These are phyloP conservation scores for Dentipellis fragilis DNA, from an alignment of 768 basidiomycete genomes.

Conservation along the genomic window DNA sequence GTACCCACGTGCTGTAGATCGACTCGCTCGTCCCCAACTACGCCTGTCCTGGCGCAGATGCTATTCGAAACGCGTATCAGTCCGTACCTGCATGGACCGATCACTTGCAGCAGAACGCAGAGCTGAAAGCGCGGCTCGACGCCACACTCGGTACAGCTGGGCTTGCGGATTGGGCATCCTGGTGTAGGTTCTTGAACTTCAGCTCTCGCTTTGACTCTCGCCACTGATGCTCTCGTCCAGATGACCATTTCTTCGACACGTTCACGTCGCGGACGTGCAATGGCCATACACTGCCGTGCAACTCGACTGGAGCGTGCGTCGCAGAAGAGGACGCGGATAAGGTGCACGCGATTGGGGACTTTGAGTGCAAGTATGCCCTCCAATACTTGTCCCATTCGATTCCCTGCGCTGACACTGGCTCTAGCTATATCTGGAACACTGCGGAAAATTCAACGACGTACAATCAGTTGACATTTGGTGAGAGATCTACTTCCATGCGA, in stretches of 20 bases:
- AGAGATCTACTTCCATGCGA: not conserved
- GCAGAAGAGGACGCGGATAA: constrained; percentile 26
- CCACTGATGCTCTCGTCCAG: constrained; percentile 12
- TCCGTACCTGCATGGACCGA: constrained; percentile 36
- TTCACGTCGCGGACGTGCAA: constrained; percentile 38
- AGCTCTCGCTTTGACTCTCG: not conserved
- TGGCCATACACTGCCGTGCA: constrained; percentile 35
- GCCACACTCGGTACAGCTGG: constrained; percentile 30
- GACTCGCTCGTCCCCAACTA: constrained; percentile 39
- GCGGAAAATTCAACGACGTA: constrained; percentile 34
- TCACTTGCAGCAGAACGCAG: constrained; percentile 28
- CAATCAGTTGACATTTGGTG: constrained; percentile 35
- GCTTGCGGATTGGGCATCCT: constrained; percentile 31
- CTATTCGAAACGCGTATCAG: constrained; percentile 30
- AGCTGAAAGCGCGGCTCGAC: constrained; percentile 28
- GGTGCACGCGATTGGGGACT: constrained; percentile 29
- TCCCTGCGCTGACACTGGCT: not conserved
- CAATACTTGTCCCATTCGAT: not conserved
- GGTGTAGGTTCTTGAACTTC: constrained; percentile 26
- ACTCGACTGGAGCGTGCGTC: constrained; percentile 30
- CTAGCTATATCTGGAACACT: constrained; percentile 40
- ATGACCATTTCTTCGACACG: constrained; percentile 45
- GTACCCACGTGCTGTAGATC: constrained; percentile 22
- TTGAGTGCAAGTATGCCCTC: constrained; percentile 28
- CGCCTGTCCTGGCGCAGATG: constrained; percentile 30